These are phyloP conservation scores for Ormosia emarginata DNA, from an alignment of 306 rosid species.

Conservation along the genomic window DNA sequence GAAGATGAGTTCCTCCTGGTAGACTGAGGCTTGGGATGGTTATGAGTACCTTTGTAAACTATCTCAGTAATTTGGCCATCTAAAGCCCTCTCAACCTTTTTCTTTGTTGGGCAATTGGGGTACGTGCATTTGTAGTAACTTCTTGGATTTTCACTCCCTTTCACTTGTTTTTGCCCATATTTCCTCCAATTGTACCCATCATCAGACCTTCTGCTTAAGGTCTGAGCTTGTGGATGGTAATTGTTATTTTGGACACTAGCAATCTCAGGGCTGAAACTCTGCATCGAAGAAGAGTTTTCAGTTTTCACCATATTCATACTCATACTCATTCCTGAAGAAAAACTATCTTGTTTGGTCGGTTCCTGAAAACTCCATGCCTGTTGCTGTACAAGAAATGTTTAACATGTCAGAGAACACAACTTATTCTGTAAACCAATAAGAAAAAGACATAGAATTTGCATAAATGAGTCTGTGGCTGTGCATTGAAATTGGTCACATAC, in stretches of 20 bases:
- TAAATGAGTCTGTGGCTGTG: background rate
- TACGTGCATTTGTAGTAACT: slow-evolving; percentile 94
- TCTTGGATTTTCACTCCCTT: slow-evolving; percentile 97
- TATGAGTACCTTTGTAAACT: slow-evolving; percentile 90
- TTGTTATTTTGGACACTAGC: slow-evolving; percentile 30
- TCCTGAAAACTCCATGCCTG: slow-evolving; percentile 64
- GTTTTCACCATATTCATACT: slow-evolving; percentile 39
- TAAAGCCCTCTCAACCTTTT: slow-evolving; percentile 82
- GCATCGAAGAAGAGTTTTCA: slow-evolving; percentile 43
- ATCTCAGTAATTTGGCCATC: slow-evolving; percentile 95
- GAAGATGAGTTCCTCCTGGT: slow-evolving; percentile 58
- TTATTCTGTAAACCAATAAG: background rate
- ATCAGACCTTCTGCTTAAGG: slow-evolving; percentile 64
- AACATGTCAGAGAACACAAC: background rate
- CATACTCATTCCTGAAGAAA: slow-evolving; percentile 40
- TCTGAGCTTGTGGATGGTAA: slow-evolving; percentile 47
- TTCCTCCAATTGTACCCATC: slow-evolving; percentile 98
- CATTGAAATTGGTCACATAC: slow-evolving; percentile 33
- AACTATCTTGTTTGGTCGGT: slow-evolving; percentile 41
- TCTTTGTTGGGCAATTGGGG: slow-evolving; percentile 92
- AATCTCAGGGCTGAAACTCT: slow-evolving; percentile 46
- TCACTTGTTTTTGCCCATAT: slow-evolving; percentile 95
- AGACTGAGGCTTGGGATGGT: slow-evolving; percentile 86
- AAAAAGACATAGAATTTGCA: background rate
- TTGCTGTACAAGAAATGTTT: slow-evolving; percentile 20